Percentiles rank a stretch among this genome's conserved stretches.
phyloP scores from a whole-genome alignment of 2,329 filamentous ascomycete species.

The Ilyonectria mors-panacis region DNA sequence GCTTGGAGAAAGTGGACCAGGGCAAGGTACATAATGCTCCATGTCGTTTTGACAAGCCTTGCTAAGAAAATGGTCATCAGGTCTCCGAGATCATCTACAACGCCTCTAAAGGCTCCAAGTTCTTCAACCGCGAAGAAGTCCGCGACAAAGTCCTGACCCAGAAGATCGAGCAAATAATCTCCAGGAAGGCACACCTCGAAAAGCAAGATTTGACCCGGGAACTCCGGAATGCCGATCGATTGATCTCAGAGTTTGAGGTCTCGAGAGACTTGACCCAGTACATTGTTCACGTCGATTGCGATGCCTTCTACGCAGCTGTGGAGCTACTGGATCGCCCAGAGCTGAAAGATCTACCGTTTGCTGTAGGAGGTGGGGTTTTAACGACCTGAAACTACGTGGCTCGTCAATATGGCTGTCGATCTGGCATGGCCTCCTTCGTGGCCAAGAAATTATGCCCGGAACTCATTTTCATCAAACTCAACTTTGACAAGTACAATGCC shows the following conservation, averaged over 20 bases:
- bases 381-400: conserved; percentile 89
- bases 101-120: conserved; percentile 96
- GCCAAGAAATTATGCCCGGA: conserved; percentile 94
- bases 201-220: conserved; percentile 81
- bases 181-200: conserved; percentile 82
- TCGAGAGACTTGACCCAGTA: conserved; percentile 85
- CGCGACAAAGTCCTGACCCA: conserved; percentile 86
- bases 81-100: conserved; percentile 98
- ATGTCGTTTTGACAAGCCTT: background rate
- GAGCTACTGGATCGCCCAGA: conserved; percentile 89
- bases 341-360: conserved; percentile 88
- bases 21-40: conserved; percentile 71
- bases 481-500: conserved; percentile 90
- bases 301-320: conserved; percentile 97
- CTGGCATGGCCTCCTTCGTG: conserved; percentile 96
- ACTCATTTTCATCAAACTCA: conserved; percentile 84
- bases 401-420: conserved; percentile 89
- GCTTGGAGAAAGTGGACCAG: conserved; percentile 95
- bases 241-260: conserved; percentile 84
- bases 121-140: conserved; percentile 90
- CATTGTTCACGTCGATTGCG: conserved; percentile 94
- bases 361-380: conserved; percentile 81
- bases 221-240: conserved; percentile 82
- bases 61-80: conserved; percentile 46
- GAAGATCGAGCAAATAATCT: conserved; percentile 86